phyloP scores from a whole-genome alignment of 108 stramenopile species.

The Cylindrotheca closterium region DNA sequence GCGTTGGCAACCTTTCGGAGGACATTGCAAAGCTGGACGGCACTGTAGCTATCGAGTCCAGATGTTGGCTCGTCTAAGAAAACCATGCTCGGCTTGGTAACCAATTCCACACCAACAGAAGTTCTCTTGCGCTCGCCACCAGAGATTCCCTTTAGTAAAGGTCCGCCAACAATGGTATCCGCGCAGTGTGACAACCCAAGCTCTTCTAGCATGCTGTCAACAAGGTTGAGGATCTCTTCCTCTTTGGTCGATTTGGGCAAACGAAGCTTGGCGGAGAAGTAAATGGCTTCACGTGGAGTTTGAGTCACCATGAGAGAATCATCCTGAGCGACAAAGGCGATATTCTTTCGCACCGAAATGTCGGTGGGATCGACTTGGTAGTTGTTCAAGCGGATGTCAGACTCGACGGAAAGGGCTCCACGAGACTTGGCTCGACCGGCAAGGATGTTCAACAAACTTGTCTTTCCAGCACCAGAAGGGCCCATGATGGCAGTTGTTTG shows the following conservation, averaged over 20 bases:
- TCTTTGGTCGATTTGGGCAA: conserved; percentile 53
- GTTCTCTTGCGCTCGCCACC: conserved; percentile 65
- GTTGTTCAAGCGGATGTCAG: conserved; percentile 69
- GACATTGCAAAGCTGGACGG: conserved; percentile 55
- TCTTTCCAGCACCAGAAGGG: conserved; percentile 61
- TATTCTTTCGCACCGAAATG: conserved; percentile 39
- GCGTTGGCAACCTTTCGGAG: conserved; percentile 65
- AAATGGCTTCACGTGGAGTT: conserved; percentile 86
- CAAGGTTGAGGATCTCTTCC: conserved; percentile 56
- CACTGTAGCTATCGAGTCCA: conserved; percentile 67
- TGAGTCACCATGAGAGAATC: conserved; percentile 72
- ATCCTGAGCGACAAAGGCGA: conserved; percentile 89
- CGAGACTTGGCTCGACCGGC: conserved; percentile 55
- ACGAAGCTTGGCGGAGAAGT: conserved; percentile 80
- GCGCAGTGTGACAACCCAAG: conserved; percentile 67
- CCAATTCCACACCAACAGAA: conserved; percentile 66
- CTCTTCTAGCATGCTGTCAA: conserved; percentile 69
- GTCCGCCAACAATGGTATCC: conserved; percentile 70
- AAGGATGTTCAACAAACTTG: conserved; percentile 78
- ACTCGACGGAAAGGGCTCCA: conserved; percentile 37
- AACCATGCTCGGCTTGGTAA: conserved; percentile 52
- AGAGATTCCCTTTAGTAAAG: conserved; percentile 55
- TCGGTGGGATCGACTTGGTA: conserved; percentile 47
- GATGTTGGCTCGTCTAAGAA: conserved; percentile 71
- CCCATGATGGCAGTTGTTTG: conserved; percentile 67